Percentiles rank a stretch among this genome's conserved stretches.
phyloP scores from a whole-genome alignment of 441 rosid genomes.

The Syzygium malaccense region DNA sequence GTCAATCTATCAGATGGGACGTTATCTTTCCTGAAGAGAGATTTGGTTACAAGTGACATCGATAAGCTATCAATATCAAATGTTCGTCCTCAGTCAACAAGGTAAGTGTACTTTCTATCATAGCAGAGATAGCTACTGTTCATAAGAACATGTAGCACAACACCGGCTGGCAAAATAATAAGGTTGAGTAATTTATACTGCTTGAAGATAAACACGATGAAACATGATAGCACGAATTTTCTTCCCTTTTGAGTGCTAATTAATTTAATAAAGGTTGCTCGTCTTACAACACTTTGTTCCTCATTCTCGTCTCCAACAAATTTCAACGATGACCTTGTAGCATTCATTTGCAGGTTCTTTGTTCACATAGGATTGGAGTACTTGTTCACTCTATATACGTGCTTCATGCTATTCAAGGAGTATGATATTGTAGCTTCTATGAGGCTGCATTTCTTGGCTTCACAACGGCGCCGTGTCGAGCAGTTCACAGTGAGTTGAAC shows the following conservation, averaged over 20 bases:
- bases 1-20: conserved; percentile 93
- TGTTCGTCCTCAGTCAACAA: conserved; percentile 68
- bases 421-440: conserved; percentile 65
- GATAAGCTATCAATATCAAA: conserved; percentile 97
- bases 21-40: conserved; percentile 66
- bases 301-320: not conserved
- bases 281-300: not conserved
- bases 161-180: not conserved
- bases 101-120: conserved; percentile 27
- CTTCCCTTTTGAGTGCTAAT: not conserved
- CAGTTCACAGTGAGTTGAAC: conserved; percentile 87
- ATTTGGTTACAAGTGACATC: conserved; percentile 75
- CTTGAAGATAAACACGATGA: not conserved
- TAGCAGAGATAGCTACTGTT: not conserved
- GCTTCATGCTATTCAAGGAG: conserved; percentile 88
- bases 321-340: not conserved
- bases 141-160: not conserved
- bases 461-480: conserved; percentile 70
- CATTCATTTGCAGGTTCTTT: conserved; percentile 67
- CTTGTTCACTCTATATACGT: conserved; percentile 75
- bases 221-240: not conserved
- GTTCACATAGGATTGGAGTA: conserved; percentile 86
- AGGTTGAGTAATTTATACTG: not conserved
- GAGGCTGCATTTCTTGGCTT: conserved; percentile 81
- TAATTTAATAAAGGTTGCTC: not conserved